Evolutionary conservation across 2,329 filamentous ascomycete species (phyloP).

Genomic region (Incumbomyces delicatus): DNA sequence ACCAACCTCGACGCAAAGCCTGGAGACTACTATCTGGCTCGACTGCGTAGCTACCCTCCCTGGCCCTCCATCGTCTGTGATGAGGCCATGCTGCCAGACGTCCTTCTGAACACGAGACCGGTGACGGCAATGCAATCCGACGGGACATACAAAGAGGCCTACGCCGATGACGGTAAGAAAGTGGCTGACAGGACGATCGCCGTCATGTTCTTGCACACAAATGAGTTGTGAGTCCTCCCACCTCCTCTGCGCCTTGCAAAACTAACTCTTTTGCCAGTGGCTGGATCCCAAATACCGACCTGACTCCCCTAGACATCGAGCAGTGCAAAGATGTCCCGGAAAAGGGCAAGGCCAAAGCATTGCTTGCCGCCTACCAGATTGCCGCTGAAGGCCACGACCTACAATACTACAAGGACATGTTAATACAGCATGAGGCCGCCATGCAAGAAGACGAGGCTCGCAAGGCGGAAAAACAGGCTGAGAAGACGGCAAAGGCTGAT

Average conservation of each 20-base stretch:
- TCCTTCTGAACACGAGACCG: constrained; percentile 66
- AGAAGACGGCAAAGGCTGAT: constrained; percentile 47
- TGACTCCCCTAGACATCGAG: constrained; percentile 66
- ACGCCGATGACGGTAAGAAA: constrained; percentile 77
- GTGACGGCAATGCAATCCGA: constrained; percentile 74
- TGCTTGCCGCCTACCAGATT: constrained; percentile 69
- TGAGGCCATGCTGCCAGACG: constrained; percentile 81
- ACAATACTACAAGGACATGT: constrained; percentile 71
- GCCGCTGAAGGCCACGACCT: constrained; percentile 70
- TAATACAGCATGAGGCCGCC: constrained; percentile 50
- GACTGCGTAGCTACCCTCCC: constrained; percentile 85
- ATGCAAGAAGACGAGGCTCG: constrained; percentile 50
- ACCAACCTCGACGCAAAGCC: constrained; percentile 71
- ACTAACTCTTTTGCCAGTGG: constrained; percentile 48
- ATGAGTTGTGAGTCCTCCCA: constrained; percentile 75
- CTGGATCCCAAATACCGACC: constrained; percentile 79
- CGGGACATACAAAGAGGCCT: constrained; percentile 79
- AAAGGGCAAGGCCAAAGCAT: constrained; percentile 66
- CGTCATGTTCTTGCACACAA: constrained; percentile 89
- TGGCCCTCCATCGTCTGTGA: constrained; percentile 94
- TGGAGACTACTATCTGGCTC: constrained; percentile 84
- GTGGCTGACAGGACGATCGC: constrained; percentile 77
- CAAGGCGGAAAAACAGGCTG: constrained; percentile 54
- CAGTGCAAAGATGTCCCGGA: constrained; percentile 59
- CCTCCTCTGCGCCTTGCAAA: background rate